These are phyloP conservation scores for Gossypioides kirkii DNA, from an alignment of 345 rosid species.

Conservation along the genomic window DNA sequence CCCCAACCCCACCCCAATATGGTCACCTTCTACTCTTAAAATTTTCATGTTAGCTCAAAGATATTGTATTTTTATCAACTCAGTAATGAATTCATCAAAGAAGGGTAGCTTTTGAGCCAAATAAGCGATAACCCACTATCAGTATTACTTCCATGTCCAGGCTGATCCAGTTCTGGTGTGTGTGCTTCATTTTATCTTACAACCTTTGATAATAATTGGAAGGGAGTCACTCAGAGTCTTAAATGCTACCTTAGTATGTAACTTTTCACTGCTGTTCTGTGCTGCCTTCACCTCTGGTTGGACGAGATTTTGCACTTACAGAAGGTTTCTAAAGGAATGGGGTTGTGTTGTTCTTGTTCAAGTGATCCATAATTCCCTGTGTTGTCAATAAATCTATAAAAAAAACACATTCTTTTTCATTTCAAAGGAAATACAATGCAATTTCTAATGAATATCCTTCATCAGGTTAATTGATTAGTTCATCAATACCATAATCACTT, in stretches of 20 bases:
- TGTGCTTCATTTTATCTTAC: no score
- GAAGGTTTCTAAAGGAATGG: slow-evolving; percentile 53
- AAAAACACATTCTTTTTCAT: no score
- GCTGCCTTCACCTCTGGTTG: slow-evolving; percentile 54
- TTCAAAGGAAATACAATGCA: background rate
- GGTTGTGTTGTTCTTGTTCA: background rate
- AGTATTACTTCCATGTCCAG: no score
- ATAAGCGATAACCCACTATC: no score
- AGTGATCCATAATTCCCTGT: background rate
- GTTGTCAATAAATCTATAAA: no score
- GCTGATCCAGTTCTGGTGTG: no score
- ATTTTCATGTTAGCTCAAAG: no score
- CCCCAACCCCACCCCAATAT: background rate
- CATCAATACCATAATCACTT: background rate
- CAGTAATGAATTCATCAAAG: no score
- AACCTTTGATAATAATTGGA: no score
- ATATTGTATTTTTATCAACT: no score
- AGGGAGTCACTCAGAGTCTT: background rate
- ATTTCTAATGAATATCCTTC: background rate
- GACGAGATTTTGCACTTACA: slow-evolving; percentile 71
- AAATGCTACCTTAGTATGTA: slow-evolving; percentile 12
- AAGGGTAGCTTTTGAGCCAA: no score
- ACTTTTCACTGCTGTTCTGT: slow-evolving; percentile 18
- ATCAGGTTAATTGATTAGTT: background rate
- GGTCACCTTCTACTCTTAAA: background rate